phyloP scores from a whole-genome alignment of 768 basidiomycete genomes.

The Tulasnella sp. region DNA sequence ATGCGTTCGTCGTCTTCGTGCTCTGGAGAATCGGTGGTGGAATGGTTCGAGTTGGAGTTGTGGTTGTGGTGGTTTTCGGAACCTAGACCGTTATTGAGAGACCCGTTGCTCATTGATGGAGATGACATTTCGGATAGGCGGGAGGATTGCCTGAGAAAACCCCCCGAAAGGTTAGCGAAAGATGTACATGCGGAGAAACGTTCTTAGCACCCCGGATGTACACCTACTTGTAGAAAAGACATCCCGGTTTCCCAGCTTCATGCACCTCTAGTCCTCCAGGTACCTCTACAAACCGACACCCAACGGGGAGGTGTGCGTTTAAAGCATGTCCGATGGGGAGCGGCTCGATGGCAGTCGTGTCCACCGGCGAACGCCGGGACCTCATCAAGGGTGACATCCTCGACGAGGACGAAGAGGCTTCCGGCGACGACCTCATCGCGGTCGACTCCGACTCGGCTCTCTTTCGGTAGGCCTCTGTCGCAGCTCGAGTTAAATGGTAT shows the following conservation, averaged over 20 bases:
- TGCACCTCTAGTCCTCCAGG: constrained; percentile 29
- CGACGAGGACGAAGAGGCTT: constrained; percentile 30
- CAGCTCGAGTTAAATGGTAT: constrained; percentile 39
- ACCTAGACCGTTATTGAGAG: constrained; percentile 28
- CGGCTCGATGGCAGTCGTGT: constrained; percentile 16
- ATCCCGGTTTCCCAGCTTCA: neutral
- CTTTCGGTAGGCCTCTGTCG: neutral
- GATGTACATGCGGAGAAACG: neutral
- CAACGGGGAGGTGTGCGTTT: constrained; percentile 52
- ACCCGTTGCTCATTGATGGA: constrained; percentile 29
- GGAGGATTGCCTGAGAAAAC: neutral
- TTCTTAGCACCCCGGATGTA: neutral
- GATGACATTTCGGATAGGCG: neutral
- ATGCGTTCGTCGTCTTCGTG: constrained; percentile 29
- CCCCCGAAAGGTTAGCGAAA: neutral
- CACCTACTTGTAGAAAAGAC: constrained; percentile 16
- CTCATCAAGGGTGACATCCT: neutral
- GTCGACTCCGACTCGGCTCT: neutral
- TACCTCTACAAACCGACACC: constrained; percentile 44
- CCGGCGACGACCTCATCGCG: neutral
- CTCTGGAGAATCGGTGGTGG: neutral
- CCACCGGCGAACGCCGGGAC: neutral
- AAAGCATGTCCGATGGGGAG: constrained; percentile 54
- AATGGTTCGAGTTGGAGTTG: neutral
- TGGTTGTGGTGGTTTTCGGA: constrained; percentile 1